Conservation (phyloP, 208 protist species). For the Trichomonas tenax region DNA sequence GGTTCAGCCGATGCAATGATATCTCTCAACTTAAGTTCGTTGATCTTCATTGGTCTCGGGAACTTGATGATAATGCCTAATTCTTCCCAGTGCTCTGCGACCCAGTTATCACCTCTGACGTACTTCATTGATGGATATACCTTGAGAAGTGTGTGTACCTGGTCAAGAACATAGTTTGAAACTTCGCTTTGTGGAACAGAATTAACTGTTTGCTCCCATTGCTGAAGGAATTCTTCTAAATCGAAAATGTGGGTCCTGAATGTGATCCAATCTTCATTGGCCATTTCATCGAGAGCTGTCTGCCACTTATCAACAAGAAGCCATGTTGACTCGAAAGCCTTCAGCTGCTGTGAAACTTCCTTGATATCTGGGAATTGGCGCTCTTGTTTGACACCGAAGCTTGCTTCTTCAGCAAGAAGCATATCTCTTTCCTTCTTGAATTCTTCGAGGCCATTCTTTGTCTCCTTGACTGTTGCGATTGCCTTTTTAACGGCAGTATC, state of each 20-base stretch:
- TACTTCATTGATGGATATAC: neutral
- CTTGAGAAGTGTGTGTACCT: neutral
- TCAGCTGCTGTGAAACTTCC: neutral
- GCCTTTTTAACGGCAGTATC: neutral
- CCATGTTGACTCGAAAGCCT: conserved; percentile 14
- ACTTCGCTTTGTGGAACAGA: neutral
- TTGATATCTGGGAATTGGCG: neutral
- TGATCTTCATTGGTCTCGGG: conserved; percentile 5
- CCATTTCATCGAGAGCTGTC: neutral
- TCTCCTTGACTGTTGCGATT: neutral
- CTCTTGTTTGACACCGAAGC: neutral
- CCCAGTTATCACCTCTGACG: neutral
- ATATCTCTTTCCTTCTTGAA: neutral
- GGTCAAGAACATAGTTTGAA: neutral
- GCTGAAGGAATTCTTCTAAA: neutral
- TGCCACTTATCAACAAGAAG: neutral
- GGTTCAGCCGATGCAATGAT: neutral
- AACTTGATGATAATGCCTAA: neutral
- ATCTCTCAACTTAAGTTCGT: neutral
- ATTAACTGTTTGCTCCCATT: neutral
- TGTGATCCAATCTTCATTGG: neutral
- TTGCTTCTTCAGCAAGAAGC: neutral
- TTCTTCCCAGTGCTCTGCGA: neutral
- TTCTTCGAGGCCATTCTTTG: neutral
- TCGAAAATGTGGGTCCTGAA: neutral